These are phyloP conservation scores for Claviceps fusiformis DNA, from an alignment of 2,329 filamentous ascomycete genomes.

Conservation along the genomic window DNA sequence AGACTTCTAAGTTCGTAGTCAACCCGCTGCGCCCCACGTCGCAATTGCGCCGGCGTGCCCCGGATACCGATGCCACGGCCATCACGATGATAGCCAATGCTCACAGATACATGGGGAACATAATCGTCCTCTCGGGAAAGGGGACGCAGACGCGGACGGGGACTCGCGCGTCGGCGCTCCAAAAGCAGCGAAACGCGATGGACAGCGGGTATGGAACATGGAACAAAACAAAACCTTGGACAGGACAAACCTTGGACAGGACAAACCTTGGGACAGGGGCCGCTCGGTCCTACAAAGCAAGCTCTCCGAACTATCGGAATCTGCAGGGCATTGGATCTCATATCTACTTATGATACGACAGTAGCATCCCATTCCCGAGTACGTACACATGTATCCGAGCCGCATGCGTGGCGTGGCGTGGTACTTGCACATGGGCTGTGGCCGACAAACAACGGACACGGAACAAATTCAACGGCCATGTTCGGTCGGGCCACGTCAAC, in stretches of 20 bases:
- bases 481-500: no score
- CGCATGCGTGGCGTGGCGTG: no score
- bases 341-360: no score
- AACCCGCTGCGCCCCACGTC: neutral
- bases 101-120: no score
- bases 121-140: no score
- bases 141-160: no score
- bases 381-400: no score
- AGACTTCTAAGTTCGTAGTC: neutral
- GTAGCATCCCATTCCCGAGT: no score
- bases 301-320: slow-evolving; percentile 1
- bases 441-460: no score
- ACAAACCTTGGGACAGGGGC: neutral
- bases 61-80: neutral
- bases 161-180: neutral
- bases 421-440: no score
- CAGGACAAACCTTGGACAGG: neutral
- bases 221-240: neutral
- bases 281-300: neutral
- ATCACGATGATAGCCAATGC: neutral
- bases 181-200: neutral
- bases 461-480: no score
- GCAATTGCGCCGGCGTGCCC: neutral
- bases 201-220: no score
- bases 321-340: neutral